These are phyloP conservation scores for Mytilinidion resinicola DNA, from an alignment of 495 filamentous ascomycete genomes.

Conservation along the genomic window DNA sequence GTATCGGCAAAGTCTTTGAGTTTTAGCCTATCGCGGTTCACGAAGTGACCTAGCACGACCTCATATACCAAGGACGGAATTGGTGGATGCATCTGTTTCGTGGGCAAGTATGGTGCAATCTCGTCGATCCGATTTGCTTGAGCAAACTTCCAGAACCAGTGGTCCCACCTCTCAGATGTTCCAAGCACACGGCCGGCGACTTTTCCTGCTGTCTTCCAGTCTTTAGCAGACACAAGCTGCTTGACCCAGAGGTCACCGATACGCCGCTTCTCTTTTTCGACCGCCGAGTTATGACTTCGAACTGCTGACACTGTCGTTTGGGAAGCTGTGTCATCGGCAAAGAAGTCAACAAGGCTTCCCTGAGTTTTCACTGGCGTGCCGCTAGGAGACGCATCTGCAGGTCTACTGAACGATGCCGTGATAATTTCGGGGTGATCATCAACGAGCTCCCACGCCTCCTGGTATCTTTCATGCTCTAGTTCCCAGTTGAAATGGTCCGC, in stretches of 20 bases:
- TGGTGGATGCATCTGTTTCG: constrained; percentile 63
- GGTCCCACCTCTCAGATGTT: constrained; percentile 80
- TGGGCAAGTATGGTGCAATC: constrained; percentile 77
- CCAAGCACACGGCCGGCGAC: constrained; percentile 74
- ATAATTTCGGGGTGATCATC: constrained; percentile 76
- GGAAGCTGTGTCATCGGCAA: constrained; percentile 65
- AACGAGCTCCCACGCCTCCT: constrained; percentile 80
- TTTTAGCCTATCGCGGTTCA: constrained; percentile 57
- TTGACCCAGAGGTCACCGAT: constrained; percentile 92
- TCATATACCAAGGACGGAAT: constrained; percentile 83
- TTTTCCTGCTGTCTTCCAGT: constrained; percentile 72
- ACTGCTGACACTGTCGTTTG: constrained; percentile 47
- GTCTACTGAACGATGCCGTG: constrained; percentile 36
- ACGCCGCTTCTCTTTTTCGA: constrained; percentile 82
- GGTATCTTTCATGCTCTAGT: constrained; percentile 67
- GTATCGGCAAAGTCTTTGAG: constrained; percentile 73
- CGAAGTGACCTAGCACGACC: constrained; percentile 76
- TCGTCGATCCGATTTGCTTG: constrained; percentile 79
- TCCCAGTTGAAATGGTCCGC: constrained; percentile 82
- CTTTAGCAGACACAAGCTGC: constrained; percentile 61
- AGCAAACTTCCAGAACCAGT: constrained; percentile 88
- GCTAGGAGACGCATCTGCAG: constrained; percentile 36
- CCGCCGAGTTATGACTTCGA: constrained; percentile 48
- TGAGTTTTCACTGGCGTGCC: constrained; percentile 47
- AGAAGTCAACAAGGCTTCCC: constrained; percentile 66